phyloP scores from a whole-genome alignment of 179 eudicot species.

The Heliamphora pulchella region DNA sequence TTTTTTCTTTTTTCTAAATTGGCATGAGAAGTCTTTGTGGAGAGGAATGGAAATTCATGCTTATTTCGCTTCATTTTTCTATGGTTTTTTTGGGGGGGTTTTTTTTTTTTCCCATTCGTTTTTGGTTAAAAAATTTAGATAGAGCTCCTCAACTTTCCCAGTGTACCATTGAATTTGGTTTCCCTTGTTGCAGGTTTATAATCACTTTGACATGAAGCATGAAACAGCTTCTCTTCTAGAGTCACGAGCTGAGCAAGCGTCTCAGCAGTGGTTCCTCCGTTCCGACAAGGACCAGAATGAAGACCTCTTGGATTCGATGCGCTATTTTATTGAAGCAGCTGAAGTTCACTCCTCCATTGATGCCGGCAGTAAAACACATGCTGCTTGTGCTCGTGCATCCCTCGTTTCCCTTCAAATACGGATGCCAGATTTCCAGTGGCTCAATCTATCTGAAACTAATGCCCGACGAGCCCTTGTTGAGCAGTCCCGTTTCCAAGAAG shows the following conservation, averaged over 20 bases:
- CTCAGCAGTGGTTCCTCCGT: constrained; percentile 62
- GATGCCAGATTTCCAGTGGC: constrained; percentile 92
- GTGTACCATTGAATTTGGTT: constrained; percentile 9
- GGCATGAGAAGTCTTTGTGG: no score
- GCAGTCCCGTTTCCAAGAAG: constrained; percentile 93
- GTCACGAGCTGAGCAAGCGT: constrained; percentile 71
- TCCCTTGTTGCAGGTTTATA: constrained; percentile 58
- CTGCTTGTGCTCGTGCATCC: constrained; percentile 88
- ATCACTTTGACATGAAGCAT: constrained; percentile 94
- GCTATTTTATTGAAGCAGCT: constrained; percentile 84
- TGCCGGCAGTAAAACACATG: constrained; percentile 82
- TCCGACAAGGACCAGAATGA: constrained; percentile 83
- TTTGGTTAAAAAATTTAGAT: not conserved
- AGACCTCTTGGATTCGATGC: constrained; percentile 93
- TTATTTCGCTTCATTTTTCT: not conserved
- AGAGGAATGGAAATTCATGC: no score
- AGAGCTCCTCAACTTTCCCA: not conserved
- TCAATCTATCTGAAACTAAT: constrained; percentile 75
- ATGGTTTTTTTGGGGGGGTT: not conserved
- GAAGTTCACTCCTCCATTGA: constrained; percentile 94
- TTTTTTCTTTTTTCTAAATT: no score
- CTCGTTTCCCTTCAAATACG: constrained; percentile 93
- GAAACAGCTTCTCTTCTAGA: constrained; percentile 86
- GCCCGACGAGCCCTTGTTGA: constrained; percentile 79
- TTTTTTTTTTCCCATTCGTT: not conserved